Evolutionary conservation across 129 eudicot species (phyloP).

Genomic region (sunflower (Helianthus annuus)): HanXRQr2.0-SUNRISE NC_035448.2:9050201-9050700

Average conservation of each 20-base stretch:
- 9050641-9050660: not conserved
- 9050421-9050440: not conserved
- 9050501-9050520: too few species aligned
- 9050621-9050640: not conserved
- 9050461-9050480: too few species aligned
- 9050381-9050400: constrained; percentile 20
- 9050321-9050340: constrained; percentile 47
- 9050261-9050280: constrained; percentile 23
- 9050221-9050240: constrained; percentile 10
- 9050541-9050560: too few species aligned
- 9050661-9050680: constrained; percentile 44
- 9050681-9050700: constrained; percentile 45
- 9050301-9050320: not conserved
- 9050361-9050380: constrained; percentile 27
- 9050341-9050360: constrained; percentile 58
- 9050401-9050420: not conserved
- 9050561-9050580: too few species aligned
- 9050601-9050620: not conserved
- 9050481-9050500: too few species aligned
- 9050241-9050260: constrained; percentile 16
- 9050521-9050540: too few species aligned
- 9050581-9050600: not conserved
- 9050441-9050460: not conserved
- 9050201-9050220: constrained; percentile 6
- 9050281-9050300: not conserved